Percentiles rank a stretch among this genome's conserved stretches.
Conservation (phyloP, 805 yeast genomes). For the Kuraishia capsulata region DNA sequence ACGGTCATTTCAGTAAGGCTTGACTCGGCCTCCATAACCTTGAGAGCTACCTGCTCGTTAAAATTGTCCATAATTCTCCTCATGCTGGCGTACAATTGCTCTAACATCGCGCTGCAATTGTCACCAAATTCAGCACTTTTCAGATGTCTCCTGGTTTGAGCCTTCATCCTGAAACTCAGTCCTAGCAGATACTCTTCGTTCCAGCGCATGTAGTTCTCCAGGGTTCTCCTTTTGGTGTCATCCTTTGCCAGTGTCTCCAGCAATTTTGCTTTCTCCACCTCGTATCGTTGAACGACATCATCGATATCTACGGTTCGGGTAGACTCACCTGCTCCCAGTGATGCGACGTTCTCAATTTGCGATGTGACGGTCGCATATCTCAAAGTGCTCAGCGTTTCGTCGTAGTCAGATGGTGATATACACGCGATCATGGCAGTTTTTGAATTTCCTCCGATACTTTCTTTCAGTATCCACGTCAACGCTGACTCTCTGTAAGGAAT, state of each 20-base stretch:
- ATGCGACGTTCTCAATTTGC: slow-evolving; percentile 55
- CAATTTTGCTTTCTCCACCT: slow-evolving; percentile 14
- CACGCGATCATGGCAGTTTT: slow-evolving; percentile 88
- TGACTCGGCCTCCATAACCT: background rate
- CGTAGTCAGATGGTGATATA: slow-evolving; percentile 68
- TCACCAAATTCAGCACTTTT: too few relatives aligned
- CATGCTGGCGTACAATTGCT: background rate
- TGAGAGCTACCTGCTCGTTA: background rate
- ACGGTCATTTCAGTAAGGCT: background rate
- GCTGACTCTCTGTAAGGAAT: slow-evolving; percentile 71
- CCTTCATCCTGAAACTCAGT: slow-evolving; percentile 6
- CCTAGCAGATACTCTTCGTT: slow-evolving; percentile 15
- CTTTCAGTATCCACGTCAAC: slow-evolving; percentile 67
- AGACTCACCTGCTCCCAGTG: slow-evolving; percentile 31
- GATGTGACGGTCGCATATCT: slow-evolving; percentile 75
- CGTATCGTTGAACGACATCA: slow-evolving; percentile 15
- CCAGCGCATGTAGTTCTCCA: slow-evolving; percentile 16
- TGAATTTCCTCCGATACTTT: slow-evolving; percentile 72
- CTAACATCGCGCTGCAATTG: too few relatives aligned
- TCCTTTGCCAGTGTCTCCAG: slow-evolving; percentile 8
- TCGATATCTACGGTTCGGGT: slow-evolving; percentile 25
- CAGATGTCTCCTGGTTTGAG: background rate
- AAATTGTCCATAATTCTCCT: background rate
- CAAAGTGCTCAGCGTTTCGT: slow-evolving; percentile 67
- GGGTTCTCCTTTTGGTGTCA: slow-evolving; percentile 8